Evolutionary conservation across 495 filamentous ascomycete species (phyloP), one percentile per base, ranked within the genome.

Genomic region (Penicillium odoratum): DNA sequence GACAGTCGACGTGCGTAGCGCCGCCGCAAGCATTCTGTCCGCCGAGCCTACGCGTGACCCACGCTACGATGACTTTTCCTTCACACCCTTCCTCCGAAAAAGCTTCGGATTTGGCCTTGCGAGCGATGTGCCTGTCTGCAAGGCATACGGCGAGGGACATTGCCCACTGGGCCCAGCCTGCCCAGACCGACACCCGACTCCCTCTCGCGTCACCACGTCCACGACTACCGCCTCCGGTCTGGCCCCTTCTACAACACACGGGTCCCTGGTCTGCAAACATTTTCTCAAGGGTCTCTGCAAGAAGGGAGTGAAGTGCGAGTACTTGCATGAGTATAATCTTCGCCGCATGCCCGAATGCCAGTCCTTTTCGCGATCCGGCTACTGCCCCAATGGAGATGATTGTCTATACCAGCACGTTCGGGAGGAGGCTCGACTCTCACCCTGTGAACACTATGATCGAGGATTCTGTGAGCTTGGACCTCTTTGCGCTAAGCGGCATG

Each of bases 331-430:
- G 77, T 98, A 95, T 81, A 97, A 98, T 80, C 84, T 98, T 62
- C 88, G 94, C 48, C 90, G 92, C 74, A 95, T 96, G 93, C 91
- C 93, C 47, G 94, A 97, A 75, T 98, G 94, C 78, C 94, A 92
- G 67, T 92, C 91, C 66, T 94, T 91, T 64, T 84, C 89, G 15
- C 86, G 91, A 57, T 90, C 92, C 68, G 91, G 89, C 55, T 96
- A 93, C 74, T 98, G 94, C 74, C 88, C 87, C 64, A 96, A 96
- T 73, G 92, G 93, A 63, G 93, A 97, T 73, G 94, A 97, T 75
- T 98, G 94, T 66, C 81, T 97, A 6, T 98, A 97, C 68, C 85
- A 97, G 28, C 94, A 98, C 74, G 88, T 96, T 63, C 90, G 94
- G 56, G 91, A 94, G 18, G 84, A 88, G 47, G 83, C 82, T 21